Conservation (phyloP, 352 stramenopile species). For the Elongisporangium anandrum region DNA sequence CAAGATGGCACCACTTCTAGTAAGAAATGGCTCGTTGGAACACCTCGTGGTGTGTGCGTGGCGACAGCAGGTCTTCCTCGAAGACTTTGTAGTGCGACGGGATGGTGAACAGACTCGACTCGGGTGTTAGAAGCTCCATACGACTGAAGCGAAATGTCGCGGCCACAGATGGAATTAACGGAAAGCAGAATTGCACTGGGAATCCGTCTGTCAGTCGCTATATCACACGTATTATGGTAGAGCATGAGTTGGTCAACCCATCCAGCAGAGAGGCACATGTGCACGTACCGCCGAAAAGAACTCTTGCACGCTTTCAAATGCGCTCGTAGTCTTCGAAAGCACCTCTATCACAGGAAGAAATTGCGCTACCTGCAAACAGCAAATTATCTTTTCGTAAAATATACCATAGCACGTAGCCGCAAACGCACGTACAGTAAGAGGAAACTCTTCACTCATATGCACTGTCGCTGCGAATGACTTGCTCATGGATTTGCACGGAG, state of each 20-base stretch:
- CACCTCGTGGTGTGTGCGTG: slow-evolving; percentile 52
- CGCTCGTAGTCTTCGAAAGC: slow-evolving; percentile 57
- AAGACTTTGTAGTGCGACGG: slow-evolving; percentile 25
- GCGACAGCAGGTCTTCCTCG: slow-evolving; percentile 44
- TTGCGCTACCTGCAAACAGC: slow-evolving; percentile 32
- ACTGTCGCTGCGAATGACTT: slow-evolving; percentile 57
- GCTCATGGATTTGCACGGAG: slow-evolving; percentile 36
- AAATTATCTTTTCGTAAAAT: background rate
- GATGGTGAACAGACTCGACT: slow-evolving; percentile 22
- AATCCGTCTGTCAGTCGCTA: slow-evolving; percentile 50
- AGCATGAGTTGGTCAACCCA: background rate
- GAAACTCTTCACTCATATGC: slow-evolving; percentile 56
- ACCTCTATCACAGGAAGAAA: slow-evolving; percentile 69
- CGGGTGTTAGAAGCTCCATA: slow-evolving; percentile 38
- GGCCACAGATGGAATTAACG: slow-evolving; percentile 53
- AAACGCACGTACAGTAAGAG: slow-evolving; percentile 33
- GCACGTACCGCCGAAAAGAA: slow-evolving; percentile 53
- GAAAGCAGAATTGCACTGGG: slow-evolving; percentile 68
- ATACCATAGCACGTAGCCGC: no score
- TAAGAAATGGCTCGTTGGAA: slow-evolving; percentile 49
- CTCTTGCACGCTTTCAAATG: slow-evolving; percentile 54
- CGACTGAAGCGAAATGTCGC: slow-evolving; percentile 54
- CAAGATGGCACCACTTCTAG: slow-evolving; percentile 8
- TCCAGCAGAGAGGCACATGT: background rate
- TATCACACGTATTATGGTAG: background rate